A percentile compares a stretch with the other conserved stretches of the same genome.
Evolutionary conservation across 1,284 basidiomycete genomes (phyloP).

Genomic region (Ceratobasidium sp.): DNA sequence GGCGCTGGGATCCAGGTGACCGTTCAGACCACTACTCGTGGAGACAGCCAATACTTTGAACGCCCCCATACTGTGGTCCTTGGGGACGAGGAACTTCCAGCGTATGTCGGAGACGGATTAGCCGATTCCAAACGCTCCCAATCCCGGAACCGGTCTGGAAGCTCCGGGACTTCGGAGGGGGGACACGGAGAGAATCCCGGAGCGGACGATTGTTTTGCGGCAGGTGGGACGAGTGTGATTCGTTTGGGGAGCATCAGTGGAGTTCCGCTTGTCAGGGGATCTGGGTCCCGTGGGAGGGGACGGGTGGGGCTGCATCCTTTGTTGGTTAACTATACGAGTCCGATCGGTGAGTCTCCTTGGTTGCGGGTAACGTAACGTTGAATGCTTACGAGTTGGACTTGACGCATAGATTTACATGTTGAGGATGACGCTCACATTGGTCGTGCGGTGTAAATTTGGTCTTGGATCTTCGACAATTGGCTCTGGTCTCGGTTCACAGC

Average conservation of each 20-base stretch:
- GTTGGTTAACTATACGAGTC: conserved; percentile 38
- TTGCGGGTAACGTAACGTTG: neutral
- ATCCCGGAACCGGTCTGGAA: neutral
- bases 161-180: too few species aligned
- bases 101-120: conserved; percentile 23
- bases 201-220: conserved; percentile 12
- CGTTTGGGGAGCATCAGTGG: conserved; percentile 12
- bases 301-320: conserved; percentile 25
- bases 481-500: too few species aligned
- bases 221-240: conserved; percentile 29
- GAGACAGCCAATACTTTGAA: conserved; percentile 23
- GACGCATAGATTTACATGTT: neutral
- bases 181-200: neutral
- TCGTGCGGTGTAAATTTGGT: neutral
- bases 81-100: conserved; percentile 26
- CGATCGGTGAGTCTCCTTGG: conserved; percentile 28
- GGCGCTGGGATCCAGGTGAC: conserved; percentile 19
- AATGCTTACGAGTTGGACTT: neutral
- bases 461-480: neutral
- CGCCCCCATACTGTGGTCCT: conserved; percentile 4
- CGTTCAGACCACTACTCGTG: conserved; percentile 19
- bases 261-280: conserved; percentile 2
- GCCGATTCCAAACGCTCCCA: conserved; percentile 4
- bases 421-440: conserved; percentile 29
- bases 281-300: neutral